Percentiles rank a stretch among this genome's conserved stretches.
Conservation (phyloP, 345 rosid species). For the Eutrema yunnanense region DNA sequence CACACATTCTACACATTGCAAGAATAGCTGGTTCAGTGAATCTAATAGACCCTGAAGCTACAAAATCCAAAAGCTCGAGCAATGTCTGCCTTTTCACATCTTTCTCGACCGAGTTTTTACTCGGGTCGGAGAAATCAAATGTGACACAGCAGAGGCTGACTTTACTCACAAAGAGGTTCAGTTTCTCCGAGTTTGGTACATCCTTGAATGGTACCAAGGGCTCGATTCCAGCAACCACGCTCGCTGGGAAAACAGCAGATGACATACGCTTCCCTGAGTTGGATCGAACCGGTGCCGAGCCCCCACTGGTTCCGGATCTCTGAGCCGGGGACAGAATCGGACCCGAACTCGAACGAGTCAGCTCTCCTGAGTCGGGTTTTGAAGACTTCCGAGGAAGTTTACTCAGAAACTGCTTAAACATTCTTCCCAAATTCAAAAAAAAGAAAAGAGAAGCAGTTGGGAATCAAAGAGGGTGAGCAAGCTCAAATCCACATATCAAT, state of each 20-base stretch:
- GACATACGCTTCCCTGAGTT: conserved; percentile 51
- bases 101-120: conserved; percentile 61
- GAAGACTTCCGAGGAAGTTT: conserved; percentile 63
- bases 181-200: conserved; percentile 58
- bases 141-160: conserved; percentile 86
- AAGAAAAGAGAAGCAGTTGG: background rate
- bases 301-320: conserved; percentile 33
- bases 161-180: conserved; percentile 81
- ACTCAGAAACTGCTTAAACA: conserved; percentile 72
- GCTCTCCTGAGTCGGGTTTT: conserved; percentile 47
- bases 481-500: conserved; percentile 19
- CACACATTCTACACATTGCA: conserved; percentile 87
- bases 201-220: conserved; percentile 81
- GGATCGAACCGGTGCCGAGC: conserved; percentile 36
- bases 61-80: conserved; percentile 73
- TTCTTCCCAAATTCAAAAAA: conserved; percentile 18
- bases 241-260: conserved; percentile 71
- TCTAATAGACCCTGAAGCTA: conserved; percentile 51
- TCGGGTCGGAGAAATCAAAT: conserved; percentile 73
- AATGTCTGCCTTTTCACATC: conserved; percentile 76
- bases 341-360: conserved; percentile 36
- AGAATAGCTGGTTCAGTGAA: conserved; percentile 72
- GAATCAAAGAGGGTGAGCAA: background rate
- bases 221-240: conserved; percentile 74
- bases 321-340: conserved; percentile 27